Percentiles rank a stretch among this genome's conserved stretches.
Evolutionary conservation across 495 filamentous ascomycete species (phyloP).

Genomic region (Thermothielavioides terrestris): DNA sequence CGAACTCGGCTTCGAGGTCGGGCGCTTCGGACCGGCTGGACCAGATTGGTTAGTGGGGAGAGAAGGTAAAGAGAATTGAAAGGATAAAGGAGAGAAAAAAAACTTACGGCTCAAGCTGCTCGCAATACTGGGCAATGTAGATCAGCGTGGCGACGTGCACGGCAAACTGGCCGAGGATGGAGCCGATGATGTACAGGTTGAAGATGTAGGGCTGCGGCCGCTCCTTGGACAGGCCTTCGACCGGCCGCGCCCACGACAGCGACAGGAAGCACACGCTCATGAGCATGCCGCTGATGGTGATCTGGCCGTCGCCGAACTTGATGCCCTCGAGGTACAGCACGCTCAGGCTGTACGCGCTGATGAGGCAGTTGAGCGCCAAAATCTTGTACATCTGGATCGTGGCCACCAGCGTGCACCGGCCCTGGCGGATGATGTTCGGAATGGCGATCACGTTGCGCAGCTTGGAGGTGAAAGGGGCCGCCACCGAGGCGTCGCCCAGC

Average conservation of each 20-base stretch:
- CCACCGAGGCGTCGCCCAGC: slow-evolving; percentile 93
- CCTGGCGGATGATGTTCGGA: slow-evolving; percentile 96
- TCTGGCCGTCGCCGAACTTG: slow-evolving; percentile 98
- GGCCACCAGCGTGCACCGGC: slow-evolving; percentile 90
- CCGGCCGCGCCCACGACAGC: slow-evolving; percentile 88
- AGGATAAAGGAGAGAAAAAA: not conserved
- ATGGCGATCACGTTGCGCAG: slow-evolving; percentile 94
- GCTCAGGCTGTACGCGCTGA: slow-evolving; percentile 93
- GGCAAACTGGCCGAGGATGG: slow-evolving; percentile 94
- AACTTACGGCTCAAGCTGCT: slow-evolving; percentile 70
- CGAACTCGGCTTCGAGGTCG: slow-evolving; percentile 92
- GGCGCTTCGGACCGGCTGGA: slow-evolving; percentile 59
- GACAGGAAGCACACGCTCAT: slow-evolving; percentile 99
- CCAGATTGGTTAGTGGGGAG: too few relatives aligned
- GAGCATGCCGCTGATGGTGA: slow-evolving; percentile 98
- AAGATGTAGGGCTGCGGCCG: slow-evolving; percentile 98
- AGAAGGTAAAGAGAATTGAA: not conserved
- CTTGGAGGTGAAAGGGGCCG: slow-evolving; percentile 96
- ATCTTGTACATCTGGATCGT: slow-evolving; percentile 99
- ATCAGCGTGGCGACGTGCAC: slow-evolving; percentile 91
- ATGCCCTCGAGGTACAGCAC: slow-evolving; percentile 97
- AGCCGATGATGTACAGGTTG: slow-evolving; percentile 97
- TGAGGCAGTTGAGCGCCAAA: slow-evolving; percentile 93
- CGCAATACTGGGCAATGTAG: slow-evolving; percentile 87
- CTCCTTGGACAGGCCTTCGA: slow-evolving; percentile 93